These are phyloP conservation scores for Tricholoma sp. DNA, from an alignment of 768 basidiomycete genomes.

Conservation along the genomic window DNA sequence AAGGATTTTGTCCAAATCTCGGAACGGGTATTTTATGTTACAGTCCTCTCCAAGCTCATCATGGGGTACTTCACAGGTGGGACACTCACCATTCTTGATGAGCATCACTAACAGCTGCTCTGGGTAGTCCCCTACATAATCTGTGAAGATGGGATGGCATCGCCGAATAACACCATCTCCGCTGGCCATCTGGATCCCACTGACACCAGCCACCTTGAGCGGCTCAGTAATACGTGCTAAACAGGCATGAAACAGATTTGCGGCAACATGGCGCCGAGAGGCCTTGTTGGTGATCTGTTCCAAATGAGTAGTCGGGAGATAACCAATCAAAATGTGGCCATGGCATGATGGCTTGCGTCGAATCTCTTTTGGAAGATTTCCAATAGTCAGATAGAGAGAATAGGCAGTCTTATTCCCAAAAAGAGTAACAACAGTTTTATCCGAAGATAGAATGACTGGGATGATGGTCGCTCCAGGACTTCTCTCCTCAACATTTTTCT, in stretches of 20 bases:
- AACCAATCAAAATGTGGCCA: conserved; percentile 33
- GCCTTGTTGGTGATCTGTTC: conserved; percentile 25
- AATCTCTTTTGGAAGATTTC: conserved; percentile 37
- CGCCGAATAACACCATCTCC: conserved; percentile 29
- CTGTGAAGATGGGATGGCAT: conserved; percentile 35
- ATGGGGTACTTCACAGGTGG: conserved; percentile 15
- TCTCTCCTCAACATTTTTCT: conserved; percentile 15
- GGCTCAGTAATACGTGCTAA: conserved; percentile 24
- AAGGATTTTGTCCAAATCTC: conserved; percentile 14
- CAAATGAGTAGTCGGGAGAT: conserved; percentile 34
- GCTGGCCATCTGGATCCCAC: conserved; percentile 22
- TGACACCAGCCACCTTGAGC: conserved; percentile 18
- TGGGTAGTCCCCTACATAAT: conserved; percentile 36
- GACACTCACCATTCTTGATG: conserved; percentile 23
- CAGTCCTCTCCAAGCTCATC: conserved; percentile 18
- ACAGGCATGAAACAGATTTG: conserved; percentile 34
- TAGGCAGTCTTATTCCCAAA: conserved; percentile 39
- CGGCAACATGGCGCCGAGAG: conserved; percentile 17
- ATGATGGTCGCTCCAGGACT: conserved; percentile 27
- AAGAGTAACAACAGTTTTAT: conserved; percentile 38
- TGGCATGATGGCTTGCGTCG: conserved; percentile 31
- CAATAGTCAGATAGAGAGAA: conserved; percentile 44
- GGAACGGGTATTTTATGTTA: background rate
- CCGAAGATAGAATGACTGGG: conserved; percentile 40
- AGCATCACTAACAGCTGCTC: conserved; percentile 28